Evolutionary conservation across 495 filamentous ascomycete species (phyloP).

Genomic region (Xylaria intraflava): DNA sequence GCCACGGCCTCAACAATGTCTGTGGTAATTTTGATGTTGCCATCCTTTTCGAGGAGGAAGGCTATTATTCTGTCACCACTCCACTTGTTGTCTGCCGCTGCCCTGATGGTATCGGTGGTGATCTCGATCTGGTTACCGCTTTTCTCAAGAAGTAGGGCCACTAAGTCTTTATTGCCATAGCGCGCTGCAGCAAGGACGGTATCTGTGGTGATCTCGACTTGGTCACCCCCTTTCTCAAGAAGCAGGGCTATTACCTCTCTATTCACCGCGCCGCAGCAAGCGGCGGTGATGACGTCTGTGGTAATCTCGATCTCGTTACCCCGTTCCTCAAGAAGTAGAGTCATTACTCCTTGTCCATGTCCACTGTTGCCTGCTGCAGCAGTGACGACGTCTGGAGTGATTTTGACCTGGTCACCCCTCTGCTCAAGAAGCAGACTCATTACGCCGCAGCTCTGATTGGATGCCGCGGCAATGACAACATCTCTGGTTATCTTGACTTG

Average conservation of each 20-base stretch:
- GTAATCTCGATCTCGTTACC: slow-evolving; percentile 12
- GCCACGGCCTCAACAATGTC: too few species aligned
- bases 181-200: too few species aligned
- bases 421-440: not conserved
- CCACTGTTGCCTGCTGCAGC: not conserved
- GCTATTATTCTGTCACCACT: too few species aligned
- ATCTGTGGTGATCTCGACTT: not conserved
- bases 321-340: not conserved
- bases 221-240: not conserved
- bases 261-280: not conserved
- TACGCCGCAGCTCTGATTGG: not conserved
- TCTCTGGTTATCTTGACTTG: not conserved
- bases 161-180: too few species aligned
- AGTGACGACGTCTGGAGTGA: not conserved
- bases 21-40: too few species aligned
- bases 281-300: slow-evolving; percentile 12
- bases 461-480: not conserved
- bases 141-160: not conserved
- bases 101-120: slow-evolving; percentile 11
- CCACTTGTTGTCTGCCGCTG: slow-evolving; percentile 16
- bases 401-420: not conserved
- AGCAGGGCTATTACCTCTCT: slow-evolving; percentile 9
- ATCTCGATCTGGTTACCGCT: not conserved
- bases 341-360: not conserved
- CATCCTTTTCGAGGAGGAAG: too few species aligned